These are phyloP conservation scores for Vitis riparia DNA, from an alignment of 164 flowering plant species.

Conservation along the genomic window DNA sequence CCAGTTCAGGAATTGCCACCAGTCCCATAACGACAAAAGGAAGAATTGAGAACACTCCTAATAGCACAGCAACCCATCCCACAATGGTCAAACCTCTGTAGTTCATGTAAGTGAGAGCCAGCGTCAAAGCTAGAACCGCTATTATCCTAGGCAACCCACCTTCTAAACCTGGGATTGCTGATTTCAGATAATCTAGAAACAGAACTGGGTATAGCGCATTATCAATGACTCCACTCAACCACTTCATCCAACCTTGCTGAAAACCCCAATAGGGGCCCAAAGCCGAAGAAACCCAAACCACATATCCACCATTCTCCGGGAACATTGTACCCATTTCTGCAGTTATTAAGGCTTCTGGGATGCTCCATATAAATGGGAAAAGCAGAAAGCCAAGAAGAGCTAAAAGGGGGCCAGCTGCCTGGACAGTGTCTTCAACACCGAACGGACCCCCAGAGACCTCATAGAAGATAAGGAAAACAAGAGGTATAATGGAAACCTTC, in stretches of 20 bases:
- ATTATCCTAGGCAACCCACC: slow-evolving; percentile 26
- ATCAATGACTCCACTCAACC: slow-evolving; percentile 51
- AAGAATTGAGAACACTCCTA: slow-evolving; percentile 36
- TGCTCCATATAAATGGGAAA: slow-evolving; percentile 46
- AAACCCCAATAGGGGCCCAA: slow-evolving; percentile 47
- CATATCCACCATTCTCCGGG: slow-evolving; percentile 52
- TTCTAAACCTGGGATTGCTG: slow-evolving; percentile 29
- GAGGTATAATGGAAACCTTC: slow-evolving; percentile 41
- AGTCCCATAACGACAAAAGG: slow-evolving; percentile 40
- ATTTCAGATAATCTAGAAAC: slow-evolving; percentile 37
- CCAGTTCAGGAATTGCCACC: slow-evolving; percentile 33
- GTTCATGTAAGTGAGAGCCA: slow-evolving; percentile 33
- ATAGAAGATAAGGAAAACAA: slow-evolving; percentile 46
- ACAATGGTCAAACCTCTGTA: slow-evolving; percentile 40
- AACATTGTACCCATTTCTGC: slow-evolving; percentile 48
- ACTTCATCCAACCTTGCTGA: slow-evolving; percentile 50
- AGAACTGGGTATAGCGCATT: slow-evolving; percentile 44
- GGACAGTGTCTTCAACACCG: slow-evolving; percentile 45
- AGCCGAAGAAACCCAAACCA: slow-evolving; percentile 48
- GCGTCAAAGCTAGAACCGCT: slow-evolving; percentile 26
- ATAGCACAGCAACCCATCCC: slow-evolving; percentile 32
- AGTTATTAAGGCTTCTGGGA: slow-evolving; percentile 49
- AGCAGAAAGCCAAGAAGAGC: slow-evolving; percentile 41
- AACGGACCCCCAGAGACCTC: slow-evolving; percentile 54
- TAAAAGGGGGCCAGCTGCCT: slow-evolving; percentile 46